Evolutionary conservation across 805 yeast species (phyloP), one percentile per base, ranked within the genome.

Genomic region (Wickerhamomyces strasburgensis): DNA sequence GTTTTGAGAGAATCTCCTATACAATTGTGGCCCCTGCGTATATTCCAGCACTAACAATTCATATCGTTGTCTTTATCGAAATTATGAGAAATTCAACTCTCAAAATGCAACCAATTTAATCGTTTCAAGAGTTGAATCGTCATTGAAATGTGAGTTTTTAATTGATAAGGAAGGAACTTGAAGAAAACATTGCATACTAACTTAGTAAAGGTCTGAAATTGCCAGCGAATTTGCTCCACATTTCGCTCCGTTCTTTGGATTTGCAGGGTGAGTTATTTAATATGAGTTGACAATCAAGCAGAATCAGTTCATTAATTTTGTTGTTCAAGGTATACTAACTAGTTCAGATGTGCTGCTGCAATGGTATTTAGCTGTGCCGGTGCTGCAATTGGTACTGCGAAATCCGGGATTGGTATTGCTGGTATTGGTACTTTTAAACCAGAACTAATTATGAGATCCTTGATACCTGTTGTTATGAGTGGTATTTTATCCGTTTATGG

Each of bases 391-490:
- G 99, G 98, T 40, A 90, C 98, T 3, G 98, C 98, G 44, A 93
- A 93, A 64, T 84, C 96, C 31, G 99, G 99, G 41, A 81, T 93
- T 46, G 99, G 99, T 73, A 93, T 93, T 53, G 70, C 97, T 23
- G 99, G 98, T 72, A 88, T 93, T 48, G 97, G 98, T 70, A 84
- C 96, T 32, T 93, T 90, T 68, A 84, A 85, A 60, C 99, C 99
- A 10, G 98, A 93, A 56, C 70, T 93, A 55, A 88, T 93, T 55
- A 93, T 93, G 98, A 85, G 83, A 62, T 83, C 93, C 6, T 70
- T 93, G 34, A 89, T 93, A 51, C 99, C 99, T 14, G 99, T 93
- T 33, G 96, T 93, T 47, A 88, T 93, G 95, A 80, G 93, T 46
- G 99, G 99, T 77, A 93, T 93, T 56, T 68, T 93, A 43, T 88